Evolutionary conservation across 768 basidiomycete species (phyloP).

Genomic region (Pisolithus tinctorius): DNA sequence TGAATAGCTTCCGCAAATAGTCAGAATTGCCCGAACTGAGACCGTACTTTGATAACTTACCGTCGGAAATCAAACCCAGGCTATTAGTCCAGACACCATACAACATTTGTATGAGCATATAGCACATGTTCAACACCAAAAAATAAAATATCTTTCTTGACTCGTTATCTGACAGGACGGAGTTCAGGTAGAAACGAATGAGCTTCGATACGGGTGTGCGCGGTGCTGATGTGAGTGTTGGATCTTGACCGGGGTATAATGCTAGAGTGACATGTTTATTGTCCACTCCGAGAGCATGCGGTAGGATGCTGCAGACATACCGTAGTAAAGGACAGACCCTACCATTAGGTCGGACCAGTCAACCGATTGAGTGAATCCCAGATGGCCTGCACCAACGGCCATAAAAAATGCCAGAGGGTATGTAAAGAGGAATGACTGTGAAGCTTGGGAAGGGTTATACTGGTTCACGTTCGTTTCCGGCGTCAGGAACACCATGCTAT

Average conservation of each 20-base stretch:
- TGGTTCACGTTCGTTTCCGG: constrained; percentile 44
- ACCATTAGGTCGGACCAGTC: constrained; percentile 55
- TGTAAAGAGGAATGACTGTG: constrained; percentile 53
- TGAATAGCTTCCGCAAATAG: constrained; percentile 69
- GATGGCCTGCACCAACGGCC: constrained; percentile 47
- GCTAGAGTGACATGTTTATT: constrained; percentile 29
- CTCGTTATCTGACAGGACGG: constrained; percentile 85
- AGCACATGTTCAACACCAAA: constrained; percentile 86
- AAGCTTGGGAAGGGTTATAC: constrained; percentile 41
- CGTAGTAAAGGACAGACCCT: constrained; percentile 54
- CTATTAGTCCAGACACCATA: constrained; percentile 98
- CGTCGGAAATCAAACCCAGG: constrained; percentile 93
- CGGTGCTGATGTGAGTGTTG: constrained; percentile 35
- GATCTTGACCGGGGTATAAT: constrained; percentile 43
- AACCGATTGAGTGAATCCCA: constrained; percentile 59
- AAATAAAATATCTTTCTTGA: constrained; percentile 97
- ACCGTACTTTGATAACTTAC: constrained; percentile 36
- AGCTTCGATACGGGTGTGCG: constrained; percentile 50
- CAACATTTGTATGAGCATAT: constrained; percentile 95
- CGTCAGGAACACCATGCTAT: constrained; percentile 52
- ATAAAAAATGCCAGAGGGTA: constrained; percentile 46
- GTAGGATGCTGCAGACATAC: constrained; percentile 30
- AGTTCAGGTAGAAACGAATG: constrained; percentile 72
- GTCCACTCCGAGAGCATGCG: background rate
- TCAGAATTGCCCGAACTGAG: constrained; percentile 1